Conservation (phyloP, 192 early-diverging fungal species). For the Polychytrium aggregatum region DNA sequence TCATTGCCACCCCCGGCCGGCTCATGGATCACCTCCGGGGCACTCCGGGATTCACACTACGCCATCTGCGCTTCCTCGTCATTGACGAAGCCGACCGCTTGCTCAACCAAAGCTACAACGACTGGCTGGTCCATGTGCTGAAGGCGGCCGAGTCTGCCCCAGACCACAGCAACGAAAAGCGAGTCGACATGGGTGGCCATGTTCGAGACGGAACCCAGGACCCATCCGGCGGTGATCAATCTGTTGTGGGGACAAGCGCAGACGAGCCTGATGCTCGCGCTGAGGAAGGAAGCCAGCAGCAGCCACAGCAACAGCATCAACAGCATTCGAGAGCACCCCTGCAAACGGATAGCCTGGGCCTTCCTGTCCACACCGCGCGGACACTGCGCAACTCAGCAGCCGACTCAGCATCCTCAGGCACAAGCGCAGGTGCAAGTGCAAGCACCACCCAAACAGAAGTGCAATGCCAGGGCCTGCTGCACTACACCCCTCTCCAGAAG, state of each 20-base stretch:
- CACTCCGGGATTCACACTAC: conserved; percentile 78
- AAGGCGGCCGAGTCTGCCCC: conserved; percentile 21
- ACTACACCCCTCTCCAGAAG: conserved; percentile 59
- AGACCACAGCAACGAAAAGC: too few relatives aligned
- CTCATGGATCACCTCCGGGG: conserved; percentile 80
- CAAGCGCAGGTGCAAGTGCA: too few relatives aligned
- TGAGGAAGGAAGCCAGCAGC: conserved; percentile 5
- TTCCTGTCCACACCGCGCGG: conserved; percentile 14
- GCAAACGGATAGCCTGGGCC: conserved; percentile 6
- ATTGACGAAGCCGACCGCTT: conserved; percentile 96
- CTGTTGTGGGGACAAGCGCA: conserved; percentile 23
- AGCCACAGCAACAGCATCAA: too few relatives aligned
- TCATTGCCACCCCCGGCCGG: conserved; percentile 92
- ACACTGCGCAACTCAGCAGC: conserved; percentile 14
- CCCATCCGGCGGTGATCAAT: too few relatives aligned
- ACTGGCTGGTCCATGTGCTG: conserved; percentile 74
- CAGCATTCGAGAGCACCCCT: not conserved
- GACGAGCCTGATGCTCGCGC: not conserved
- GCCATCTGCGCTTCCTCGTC: conserved; percentile 83
- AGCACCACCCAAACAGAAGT: too few relatives aligned
- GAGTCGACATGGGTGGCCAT: too few relatives aligned
- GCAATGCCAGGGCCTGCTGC: too few relatives aligned
- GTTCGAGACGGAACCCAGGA: too few relatives aligned
- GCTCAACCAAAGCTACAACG: conserved; percentile 83
- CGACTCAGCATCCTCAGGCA: too few relatives aligned